Conservation (phyloP, 1,284 basidiomycete genomes). For the Phaffia rhodozyma region DNA sequence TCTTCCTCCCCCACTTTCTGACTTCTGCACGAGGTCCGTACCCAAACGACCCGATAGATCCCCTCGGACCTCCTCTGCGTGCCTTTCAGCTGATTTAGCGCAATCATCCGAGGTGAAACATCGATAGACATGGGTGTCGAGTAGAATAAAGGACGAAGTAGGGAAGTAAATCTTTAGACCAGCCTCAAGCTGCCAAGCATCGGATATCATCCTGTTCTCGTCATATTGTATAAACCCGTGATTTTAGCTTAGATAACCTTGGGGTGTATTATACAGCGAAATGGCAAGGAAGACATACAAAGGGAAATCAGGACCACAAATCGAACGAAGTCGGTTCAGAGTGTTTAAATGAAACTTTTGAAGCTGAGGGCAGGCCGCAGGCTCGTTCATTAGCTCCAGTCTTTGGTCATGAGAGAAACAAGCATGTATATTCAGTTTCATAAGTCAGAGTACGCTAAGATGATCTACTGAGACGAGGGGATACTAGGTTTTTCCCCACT, state of each 20-base stretch:
- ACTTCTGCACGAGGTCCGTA: neutral
- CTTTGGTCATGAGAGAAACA: slow-evolving; percentile 26
- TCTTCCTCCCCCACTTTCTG: slow-evolving; percentile 41
- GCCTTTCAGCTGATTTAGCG: slow-evolving; percentile 45
- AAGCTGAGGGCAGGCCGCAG: slow-evolving; percentile 45
- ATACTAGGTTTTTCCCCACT: neutral
- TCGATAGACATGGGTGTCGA: slow-evolving; percentile 79
- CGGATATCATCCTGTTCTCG: slow-evolving; percentile 47
- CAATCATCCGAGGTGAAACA: slow-evolving; percentile 49
- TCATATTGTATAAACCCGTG: too few relatives aligned
- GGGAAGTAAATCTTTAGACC: slow-evolving; percentile 47
- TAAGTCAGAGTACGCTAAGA: neutral
- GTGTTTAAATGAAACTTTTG: slow-evolving; percentile 54
- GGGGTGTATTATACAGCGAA: slow-evolving; percentile 12
- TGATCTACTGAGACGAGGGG: neutral
- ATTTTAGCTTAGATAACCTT: neutral
- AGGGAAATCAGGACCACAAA: slow-evolving; percentile 47
- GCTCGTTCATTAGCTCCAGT: slow-evolving; percentile 75
- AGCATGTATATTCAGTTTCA: neutral
- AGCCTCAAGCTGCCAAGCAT: slow-evolving; percentile 57
- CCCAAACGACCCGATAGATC: slow-evolving; percentile 21
- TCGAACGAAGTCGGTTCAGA: slow-evolving; percentile 45
- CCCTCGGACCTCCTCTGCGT: slow-evolving; percentile 37
- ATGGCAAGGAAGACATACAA: slow-evolving; percentile 28
- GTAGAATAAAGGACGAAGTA: slow-evolving; percentile 43